phyloP scores from a whole-genome alignment of 1,139 yeast genomes.

The Diutina siamensis region DNA sequence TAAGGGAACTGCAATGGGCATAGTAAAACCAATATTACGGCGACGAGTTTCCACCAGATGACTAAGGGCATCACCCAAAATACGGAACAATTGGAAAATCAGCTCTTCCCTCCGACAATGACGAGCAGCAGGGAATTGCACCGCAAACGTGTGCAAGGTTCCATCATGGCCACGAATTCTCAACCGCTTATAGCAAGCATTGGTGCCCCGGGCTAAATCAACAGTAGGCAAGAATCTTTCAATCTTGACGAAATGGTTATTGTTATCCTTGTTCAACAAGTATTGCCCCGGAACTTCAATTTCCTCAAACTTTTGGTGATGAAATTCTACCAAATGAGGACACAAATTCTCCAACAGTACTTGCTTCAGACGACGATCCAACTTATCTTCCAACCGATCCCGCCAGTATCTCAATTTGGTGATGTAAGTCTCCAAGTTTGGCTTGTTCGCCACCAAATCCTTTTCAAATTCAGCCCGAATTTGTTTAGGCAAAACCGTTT shows the following conservation, averaged over 20 bases:
- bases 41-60: slow-evolving; percentile 82
- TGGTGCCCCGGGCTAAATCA: slow-evolving; percentile 82
- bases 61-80: slow-evolving; percentile 70
- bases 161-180: slow-evolving; percentile 94
- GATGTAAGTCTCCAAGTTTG: slow-evolving; percentile 81
- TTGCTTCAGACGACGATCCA: slow-evolving; percentile 71
- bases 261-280: slow-evolving; percentile 69
- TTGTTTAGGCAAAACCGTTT: slow-evolving; percentile 83
- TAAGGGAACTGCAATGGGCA: slow-evolving; percentile 88
- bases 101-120: slow-evolving; percentile 96
- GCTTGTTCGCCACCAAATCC: slow-evolving; percentile 81
- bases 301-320: slow-evolving; percentile 95
- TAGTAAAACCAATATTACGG: slow-evolving; percentile 72
- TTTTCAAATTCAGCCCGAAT: slow-evolving; percentile 85
- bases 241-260: slow-evolving; percentile 80
- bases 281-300: slow-evolving; percentile 98
- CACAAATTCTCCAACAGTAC: slow-evolving; percentile 81
- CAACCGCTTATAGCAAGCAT: slow-evolving; percentile 83
- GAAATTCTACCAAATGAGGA: slow-evolving; percentile 94
- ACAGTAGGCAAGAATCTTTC: slow-evolving; percentile 86
- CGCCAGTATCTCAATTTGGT: slow-evolving; percentile 83
- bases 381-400: slow-evolving; percentile 79
- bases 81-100: slow-evolving; percentile 80
- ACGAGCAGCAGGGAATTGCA: slow-evolving; percentile 96
- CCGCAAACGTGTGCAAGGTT: slow-evolving; percentile 81